Conservation (phyloP, 108 stramenopile species). For the Cylindrotheca closterium region DNA sequence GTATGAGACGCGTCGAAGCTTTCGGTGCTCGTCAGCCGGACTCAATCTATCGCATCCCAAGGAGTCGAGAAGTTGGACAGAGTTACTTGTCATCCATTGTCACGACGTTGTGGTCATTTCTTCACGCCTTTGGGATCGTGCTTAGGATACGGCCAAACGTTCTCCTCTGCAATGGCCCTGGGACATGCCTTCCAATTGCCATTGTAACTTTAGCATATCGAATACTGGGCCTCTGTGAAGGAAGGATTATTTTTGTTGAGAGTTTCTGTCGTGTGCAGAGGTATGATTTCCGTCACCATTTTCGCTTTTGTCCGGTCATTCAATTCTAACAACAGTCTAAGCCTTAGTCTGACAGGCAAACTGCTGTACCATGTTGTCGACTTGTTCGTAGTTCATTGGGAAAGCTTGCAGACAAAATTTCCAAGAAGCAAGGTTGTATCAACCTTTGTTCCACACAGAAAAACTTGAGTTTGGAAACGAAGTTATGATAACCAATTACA, state of each 20-base stretch:
- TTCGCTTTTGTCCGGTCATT: slow-evolving; percentile 1
- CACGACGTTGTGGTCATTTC: slow-evolving; percentile 54
- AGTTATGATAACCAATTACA: no score
- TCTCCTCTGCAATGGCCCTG: slow-evolving; percentile 87
- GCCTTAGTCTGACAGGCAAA: slow-evolving; percentile 84
- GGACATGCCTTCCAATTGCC: slow-evolving; percentile 83
- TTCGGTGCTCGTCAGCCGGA: slow-evolving; percentile 5
- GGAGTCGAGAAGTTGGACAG: slow-evolving; percentile 79
- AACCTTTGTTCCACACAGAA: slow-evolving; percentile 35
- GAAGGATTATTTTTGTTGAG: slow-evolving; percentile 83
- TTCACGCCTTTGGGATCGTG: slow-evolving; percentile 39
- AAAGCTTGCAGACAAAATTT: slow-evolving; percentile 58
- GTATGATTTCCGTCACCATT: slow-evolving; percentile 26
- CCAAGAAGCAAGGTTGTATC: slow-evolving; percentile 34
- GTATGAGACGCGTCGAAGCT: slow-evolving; percentile 46
- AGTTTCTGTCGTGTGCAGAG: slow-evolving; percentile 83
- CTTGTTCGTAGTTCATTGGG: slow-evolving; percentile 88
- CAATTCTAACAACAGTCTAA: no score
- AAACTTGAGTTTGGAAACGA: neutral
- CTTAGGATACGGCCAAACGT: slow-evolving; percentile 57
- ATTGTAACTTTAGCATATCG: slow-evolving; percentile 58
- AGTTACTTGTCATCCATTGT: slow-evolving; percentile 34
- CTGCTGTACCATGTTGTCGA: slow-evolving; percentile 82
- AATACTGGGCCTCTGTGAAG: slow-evolving; percentile 36
- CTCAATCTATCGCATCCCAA: slow-evolving; percentile 44